Percentiles rank a stretch among this genome's conserved stretches.
These are phyloP conservation scores for Nyctanthes arbortristis DNA, from an alignment of 257 asterid species.

Conservation along the genomic window DNA sequence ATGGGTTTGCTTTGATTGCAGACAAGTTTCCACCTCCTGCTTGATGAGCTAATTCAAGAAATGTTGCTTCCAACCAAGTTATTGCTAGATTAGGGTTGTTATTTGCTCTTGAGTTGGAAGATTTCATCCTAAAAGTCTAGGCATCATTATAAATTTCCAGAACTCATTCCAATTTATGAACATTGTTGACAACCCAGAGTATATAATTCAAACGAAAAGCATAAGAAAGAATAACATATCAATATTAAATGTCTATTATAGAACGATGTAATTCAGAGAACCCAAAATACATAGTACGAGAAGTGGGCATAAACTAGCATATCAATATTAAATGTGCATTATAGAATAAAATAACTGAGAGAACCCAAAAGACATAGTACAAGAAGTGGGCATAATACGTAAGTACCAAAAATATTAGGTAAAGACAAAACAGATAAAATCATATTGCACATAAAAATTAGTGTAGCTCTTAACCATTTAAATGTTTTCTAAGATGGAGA, in stretches of 20 bases:
- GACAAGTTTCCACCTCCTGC: conserved; percentile 51
- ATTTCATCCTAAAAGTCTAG: conserved; percentile 62
- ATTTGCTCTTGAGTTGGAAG: conserved; percentile 59
- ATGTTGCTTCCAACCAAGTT: conserved; percentile 90
- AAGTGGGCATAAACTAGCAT: conserved; percentile 1
- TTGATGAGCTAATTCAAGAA: conserved; percentile 72
- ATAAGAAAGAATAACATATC: not conserved
- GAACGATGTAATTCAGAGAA: too few species aligned
- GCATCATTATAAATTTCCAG: conserved; percentile 81
- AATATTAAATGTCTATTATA: too few species aligned
- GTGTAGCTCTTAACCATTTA: not conserved
- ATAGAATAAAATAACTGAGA: not conserved
- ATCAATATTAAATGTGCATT: not conserved
- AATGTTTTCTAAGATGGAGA: not conserved
- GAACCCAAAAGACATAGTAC: too few species aligned
- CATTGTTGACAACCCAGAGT: conserved; percentile 41
- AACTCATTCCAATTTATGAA: conserved; percentile 67
- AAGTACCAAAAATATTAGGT: not conserved
- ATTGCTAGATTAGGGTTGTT: conserved; percentile 69
- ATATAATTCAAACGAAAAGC: not conserved
- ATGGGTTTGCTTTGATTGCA: conserved; percentile 79
- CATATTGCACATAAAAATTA: not conserved
- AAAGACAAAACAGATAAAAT: not conserved
- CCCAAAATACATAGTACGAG: too few species aligned
- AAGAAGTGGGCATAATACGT: not conserved